These are phyloP conservation scores for Eimeria maxima DNA, from an alignment of 169 alveolate genomes.

Conservation along the genomic window DNA sequence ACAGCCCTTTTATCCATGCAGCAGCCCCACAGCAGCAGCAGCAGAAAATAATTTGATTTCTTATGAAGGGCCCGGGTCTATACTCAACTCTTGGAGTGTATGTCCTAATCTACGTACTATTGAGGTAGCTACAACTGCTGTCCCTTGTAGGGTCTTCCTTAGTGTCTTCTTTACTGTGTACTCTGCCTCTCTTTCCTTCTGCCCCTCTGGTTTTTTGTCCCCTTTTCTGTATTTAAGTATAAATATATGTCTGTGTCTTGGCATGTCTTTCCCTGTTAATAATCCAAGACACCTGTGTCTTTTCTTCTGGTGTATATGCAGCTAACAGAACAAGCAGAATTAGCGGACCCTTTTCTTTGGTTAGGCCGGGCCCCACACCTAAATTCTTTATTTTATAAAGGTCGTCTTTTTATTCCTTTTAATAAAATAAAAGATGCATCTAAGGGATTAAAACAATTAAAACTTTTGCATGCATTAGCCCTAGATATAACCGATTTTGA, in stretches of 20 bases:
- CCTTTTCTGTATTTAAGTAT: too few species aligned
- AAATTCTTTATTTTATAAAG: neutral
- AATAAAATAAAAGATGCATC: neutral
- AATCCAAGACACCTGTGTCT: neutral
- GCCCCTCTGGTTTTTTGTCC: neutral
- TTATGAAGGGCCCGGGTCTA: constrained; percentile 3
- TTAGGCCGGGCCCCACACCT: neutral
- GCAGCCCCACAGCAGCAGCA: neutral
- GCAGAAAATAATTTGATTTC: too few species aligned
- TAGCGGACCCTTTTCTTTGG: neutral
- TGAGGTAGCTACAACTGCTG: neutral
- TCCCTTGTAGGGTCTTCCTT: neutral
- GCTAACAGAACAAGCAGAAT: constrained; percentile 7
- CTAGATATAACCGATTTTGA: neutral
- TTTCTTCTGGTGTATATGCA: neutral
- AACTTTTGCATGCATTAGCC: constrained; percentile 6
- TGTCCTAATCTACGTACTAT: neutral
- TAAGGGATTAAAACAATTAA: neutral
- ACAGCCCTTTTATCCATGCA: neutral
- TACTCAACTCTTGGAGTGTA: neutral
- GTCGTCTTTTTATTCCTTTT: neutral
- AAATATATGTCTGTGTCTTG: too few species aligned
- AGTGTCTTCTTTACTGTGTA: neutral
- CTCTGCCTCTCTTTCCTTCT: neutral
- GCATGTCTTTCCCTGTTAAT: neutral